Conservation (phyloP, 495 filamentous ascomycete genomes). For the Neurospora pannonica region DNA sequence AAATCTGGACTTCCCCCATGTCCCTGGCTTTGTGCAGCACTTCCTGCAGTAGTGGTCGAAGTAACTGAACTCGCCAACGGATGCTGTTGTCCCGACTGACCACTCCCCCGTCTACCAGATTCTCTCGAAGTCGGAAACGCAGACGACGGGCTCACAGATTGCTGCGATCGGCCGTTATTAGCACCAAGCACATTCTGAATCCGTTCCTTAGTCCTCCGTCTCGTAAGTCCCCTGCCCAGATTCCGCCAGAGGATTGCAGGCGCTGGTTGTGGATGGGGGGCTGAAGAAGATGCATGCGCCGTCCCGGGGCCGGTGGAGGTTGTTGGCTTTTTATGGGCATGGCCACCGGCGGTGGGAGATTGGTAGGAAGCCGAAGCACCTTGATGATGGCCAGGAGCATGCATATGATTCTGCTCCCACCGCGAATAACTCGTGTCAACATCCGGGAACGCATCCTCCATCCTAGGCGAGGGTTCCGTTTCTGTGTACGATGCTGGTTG, state of each 20-base stretch:
- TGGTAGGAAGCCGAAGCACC: background rate
- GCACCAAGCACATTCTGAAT: background rate
- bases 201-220: background rate
- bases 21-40: background rate
- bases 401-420: slow-evolving; percentile 16
- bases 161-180: background rate
- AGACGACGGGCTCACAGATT: background rate
- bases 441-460: slow-evolving; percentile 20
- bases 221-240: background rate
- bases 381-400: background rate
- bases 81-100: background rate
- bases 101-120: background rate
- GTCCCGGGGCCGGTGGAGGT: background rate
- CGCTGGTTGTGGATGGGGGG: background rate
- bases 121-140: background rate
- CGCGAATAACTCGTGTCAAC: slow-evolving; percentile 32
- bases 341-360: background rate
- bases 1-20: background rate
- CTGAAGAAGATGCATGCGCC: background rate
- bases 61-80: background rate
- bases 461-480: slow-evolving; percentile 34
- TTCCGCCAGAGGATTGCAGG: background rate
- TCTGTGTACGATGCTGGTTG: slow-evolving; percentile 30
- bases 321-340: background rate
- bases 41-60: background rate